A percentile compares a stretch with the other conserved stretches of the same genome.
Evolutionary conservation across 2,329 filamentous ascomycete species (phyloP).

Genomic region (Alternaria consortialis): DNA sequence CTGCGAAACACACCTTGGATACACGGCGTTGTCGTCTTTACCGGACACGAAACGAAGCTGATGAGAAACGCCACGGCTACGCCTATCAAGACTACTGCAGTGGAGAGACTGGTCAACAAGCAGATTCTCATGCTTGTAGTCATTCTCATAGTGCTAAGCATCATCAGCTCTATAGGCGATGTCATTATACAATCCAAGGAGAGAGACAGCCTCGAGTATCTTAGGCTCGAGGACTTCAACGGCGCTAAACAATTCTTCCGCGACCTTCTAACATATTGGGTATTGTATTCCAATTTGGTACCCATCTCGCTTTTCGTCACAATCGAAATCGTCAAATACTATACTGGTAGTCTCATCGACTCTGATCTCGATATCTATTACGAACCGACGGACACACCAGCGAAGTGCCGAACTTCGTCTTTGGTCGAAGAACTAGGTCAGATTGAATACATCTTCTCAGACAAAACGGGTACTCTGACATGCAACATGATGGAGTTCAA

Average conservation of each 20-base stretch:
- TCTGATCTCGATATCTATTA: conserved; percentile 98
- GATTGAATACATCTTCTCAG: conserved; percentile 98
- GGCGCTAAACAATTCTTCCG: conserved; percentile 85
- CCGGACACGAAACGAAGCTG: conserved; percentile 96
- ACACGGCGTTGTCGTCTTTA: conserved; percentile 95
- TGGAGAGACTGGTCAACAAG: conserved; percentile 91
- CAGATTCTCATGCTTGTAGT: conserved; percentile 90
- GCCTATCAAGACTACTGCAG: conserved; percentile 96
- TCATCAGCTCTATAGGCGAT: conserved; percentile 91
- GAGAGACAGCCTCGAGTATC: conserved; percentile 73
- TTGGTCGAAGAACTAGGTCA: conserved; percentile 97
- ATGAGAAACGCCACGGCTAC: conserved; percentile 98
- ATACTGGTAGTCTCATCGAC: conserved; percentile 96
- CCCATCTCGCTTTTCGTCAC: conserved; percentile 98
- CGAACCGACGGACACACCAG: conserved; percentile 91
- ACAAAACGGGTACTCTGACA: conserved; percentile 97
- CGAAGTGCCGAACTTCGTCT: conserved; percentile 94
- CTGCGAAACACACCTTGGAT: conserved; percentile 97
- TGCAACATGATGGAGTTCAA: conserved; percentile 99
- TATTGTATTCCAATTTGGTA: conserved; percentile 93
- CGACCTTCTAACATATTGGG: conserved; percentile 98
- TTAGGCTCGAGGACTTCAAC: conserved; percentile 68
- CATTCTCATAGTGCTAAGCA: conserved; percentile 83
- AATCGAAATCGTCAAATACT: conserved; percentile 97
- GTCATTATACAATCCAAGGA: conserved; percentile 75